A percentile compares a stretch with the other conserved stretches of the same genome.
Conservation (phyloP, 257 asterid species). For the Datura wrightii region DNA sequence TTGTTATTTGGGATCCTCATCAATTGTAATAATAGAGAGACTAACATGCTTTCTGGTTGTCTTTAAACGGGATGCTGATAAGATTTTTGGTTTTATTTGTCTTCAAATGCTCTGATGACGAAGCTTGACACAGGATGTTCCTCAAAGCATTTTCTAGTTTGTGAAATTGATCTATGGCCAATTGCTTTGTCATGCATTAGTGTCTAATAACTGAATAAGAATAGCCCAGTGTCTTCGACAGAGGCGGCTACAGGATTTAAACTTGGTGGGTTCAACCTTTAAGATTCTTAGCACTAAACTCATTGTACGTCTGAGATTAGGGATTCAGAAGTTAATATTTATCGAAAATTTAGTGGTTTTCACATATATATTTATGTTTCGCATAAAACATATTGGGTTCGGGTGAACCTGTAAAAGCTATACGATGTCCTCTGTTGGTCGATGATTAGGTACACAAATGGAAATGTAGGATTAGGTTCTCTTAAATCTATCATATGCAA, state of each 20-base stretch:
- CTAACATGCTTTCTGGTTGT: no score
- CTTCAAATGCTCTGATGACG: not conserved
- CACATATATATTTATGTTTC: not conserved
- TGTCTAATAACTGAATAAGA: not conserved
- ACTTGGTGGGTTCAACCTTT: not conserved
- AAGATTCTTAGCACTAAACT: not conserved
- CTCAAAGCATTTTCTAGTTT: not conserved
- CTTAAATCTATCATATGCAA: not conserved
- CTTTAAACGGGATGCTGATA: no score
- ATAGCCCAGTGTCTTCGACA: not conserved
- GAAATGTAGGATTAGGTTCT: not conserved
- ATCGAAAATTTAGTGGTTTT: slow-evolving; percentile 1
- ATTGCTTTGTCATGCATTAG: not conserved
- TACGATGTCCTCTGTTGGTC: not conserved
- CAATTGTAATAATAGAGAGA: no score
- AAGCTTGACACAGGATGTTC: not conserved
- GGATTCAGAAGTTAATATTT: not conserved
- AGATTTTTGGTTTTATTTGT: no score
- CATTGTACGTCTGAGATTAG: not conserved
- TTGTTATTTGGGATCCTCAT: not conserved
- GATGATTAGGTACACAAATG: not conserved
- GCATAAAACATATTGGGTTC: not conserved
- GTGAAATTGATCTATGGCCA: not conserved
- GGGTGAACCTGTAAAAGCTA: not conserved
- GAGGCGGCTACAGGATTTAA: not conserved